A percentile compares a stretch with the other conserved stretches of the same genome.
These are phyloP conservation scores for Medicago truncatula DNA, from an alignment of 306 rosid species.

Conservation along the genomic window DNA sequence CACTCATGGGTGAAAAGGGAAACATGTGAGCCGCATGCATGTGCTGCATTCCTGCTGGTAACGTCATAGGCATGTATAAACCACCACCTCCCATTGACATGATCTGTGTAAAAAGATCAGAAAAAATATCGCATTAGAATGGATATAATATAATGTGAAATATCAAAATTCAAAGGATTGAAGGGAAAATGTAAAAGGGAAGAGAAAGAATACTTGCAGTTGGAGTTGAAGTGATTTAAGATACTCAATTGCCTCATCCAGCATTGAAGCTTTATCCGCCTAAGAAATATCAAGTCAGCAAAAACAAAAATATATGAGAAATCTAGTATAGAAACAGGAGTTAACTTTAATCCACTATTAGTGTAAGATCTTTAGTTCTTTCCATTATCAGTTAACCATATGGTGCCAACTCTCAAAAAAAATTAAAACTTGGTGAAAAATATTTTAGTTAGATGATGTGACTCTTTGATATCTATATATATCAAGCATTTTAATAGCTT, in stretches of 20 bases:
- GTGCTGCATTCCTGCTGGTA: conserved; percentile 73
- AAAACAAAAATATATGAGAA: conserved; percentile 25
- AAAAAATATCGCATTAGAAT: conserved; percentile 36
- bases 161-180: conserved; percentile 7
- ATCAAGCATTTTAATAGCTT: not conserved
- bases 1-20: conserved; percentile 62
- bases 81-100: conserved; percentile 89
- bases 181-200: not conserved
- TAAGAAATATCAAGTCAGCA: conserved; percentile 41
- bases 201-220: conserved; percentile 64
- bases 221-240: conserved; percentile 86
- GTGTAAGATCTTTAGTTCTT: not conserved
- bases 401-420: not conserved
- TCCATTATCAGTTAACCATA: not conserved
- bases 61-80: conserved; percentile 82
- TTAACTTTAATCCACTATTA: not conserved
- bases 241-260: conserved; percentile 93
- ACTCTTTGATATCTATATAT: not conserved
- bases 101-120: conserved; percentile 54
- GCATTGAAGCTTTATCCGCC: conserved; percentile 97
- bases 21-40: conserved; percentile 59
- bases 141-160: not conserved
- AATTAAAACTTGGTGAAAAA: not conserved
- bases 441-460: not conserved
- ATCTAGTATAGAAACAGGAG: conserved; percentile 6